Percentiles rank a stretch among this genome's conserved stretches.
Conservation (phyloP, 495 filamentous ascomycete species). For the Cercophora samala region DNA sequence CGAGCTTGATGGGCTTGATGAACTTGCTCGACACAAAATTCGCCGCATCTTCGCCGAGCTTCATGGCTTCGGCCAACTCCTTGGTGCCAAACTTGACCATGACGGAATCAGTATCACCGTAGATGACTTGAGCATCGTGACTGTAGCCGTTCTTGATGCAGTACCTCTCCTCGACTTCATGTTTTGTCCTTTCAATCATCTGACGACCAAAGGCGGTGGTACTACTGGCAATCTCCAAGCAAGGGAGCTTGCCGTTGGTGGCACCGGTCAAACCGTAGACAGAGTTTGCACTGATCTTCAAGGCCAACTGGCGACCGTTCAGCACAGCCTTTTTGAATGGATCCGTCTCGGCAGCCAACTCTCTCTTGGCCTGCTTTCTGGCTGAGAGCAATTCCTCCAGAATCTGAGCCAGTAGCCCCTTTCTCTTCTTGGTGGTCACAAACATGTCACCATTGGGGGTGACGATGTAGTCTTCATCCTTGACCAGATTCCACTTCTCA, state of each 20-base stretch:
- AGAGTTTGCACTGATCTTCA: slow-evolving; percentile 97
- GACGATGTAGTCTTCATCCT: slow-evolving; percentile 92
- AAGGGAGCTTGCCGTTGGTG: slow-evolving; percentile 92
- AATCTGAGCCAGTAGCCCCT: slow-evolving; percentile 92
- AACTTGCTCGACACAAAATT: slow-evolving; percentile 87
- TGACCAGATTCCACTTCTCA: slow-evolving; percentile 66
- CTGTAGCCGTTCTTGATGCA: slow-evolving; percentile 90
- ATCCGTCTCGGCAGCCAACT: slow-evolving; percentile 87
- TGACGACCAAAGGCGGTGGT: slow-evolving; percentile 93
- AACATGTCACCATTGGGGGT: slow-evolving; percentile 95
- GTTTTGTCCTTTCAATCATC: slow-evolving; percentile 97
- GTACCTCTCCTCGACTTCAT: slow-evolving; percentile 84
- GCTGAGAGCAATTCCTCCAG: slow-evolving; percentile 85
- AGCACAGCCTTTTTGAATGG: slow-evolving; percentile 96
- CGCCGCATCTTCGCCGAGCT: slow-evolving; percentile 86
- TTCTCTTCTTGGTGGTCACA: slow-evolving; percentile 79
- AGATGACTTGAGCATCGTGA: slow-evolving; percentile 93
- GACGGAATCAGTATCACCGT: slow-evolving; percentile 98
- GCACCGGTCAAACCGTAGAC: slow-evolving; percentile 98
- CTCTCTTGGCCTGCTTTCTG: slow-evolving; percentile 88
- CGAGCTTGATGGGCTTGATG: slow-evolving; percentile 92
- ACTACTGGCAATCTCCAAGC: slow-evolving; percentile 90
- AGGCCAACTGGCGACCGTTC: slow-evolving; percentile 92
- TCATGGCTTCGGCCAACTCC: slow-evolving; percentile 84
- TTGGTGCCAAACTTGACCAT: slow-evolving; percentile 98